These are phyloP conservation scores for Vigna unguiculata DNA, from an alignment of 306 rosid species.

Conservation along the genomic window DNA sequence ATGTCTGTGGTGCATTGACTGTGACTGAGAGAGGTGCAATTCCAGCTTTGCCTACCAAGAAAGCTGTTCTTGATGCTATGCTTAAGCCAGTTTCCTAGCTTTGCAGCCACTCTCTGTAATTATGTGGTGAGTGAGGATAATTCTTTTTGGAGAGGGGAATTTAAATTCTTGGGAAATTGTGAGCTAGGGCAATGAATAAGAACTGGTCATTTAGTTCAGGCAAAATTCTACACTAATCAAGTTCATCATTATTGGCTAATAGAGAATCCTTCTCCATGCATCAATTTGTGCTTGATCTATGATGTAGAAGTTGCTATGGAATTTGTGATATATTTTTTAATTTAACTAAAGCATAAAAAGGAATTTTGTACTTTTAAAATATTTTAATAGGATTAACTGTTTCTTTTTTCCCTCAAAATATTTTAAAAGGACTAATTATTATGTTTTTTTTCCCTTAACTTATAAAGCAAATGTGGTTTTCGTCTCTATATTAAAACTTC, in stretches of 20 bases:
- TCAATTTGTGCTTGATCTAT: neutral
- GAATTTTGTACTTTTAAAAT: too few relatives aligned
- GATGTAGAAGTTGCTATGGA: too few relatives aligned
- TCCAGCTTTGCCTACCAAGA: constrained; percentile 90
- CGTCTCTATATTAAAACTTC: too few relatives aligned
- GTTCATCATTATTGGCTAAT: constrained; percentile 17
- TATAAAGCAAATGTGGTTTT: too few relatives aligned
- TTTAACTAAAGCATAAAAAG: too few relatives aligned
- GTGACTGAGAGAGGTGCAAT: constrained; percentile 97
- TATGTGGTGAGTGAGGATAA: constrained; percentile 20
- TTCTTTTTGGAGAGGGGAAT: neutral
- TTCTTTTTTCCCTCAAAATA: too few relatives aligned
- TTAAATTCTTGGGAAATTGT: constrained; percentile 35
- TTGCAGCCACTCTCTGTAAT: constrained; percentile 14
- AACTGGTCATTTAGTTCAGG: constrained; percentile 28
- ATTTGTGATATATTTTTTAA: too few relatives aligned
- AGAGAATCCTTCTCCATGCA: constrained; percentile 12
- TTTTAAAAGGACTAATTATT: too few relatives aligned
- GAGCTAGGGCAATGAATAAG: constrained; percentile 39
- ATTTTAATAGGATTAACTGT: too few relatives aligned
- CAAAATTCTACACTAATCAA: constrained; percentile 15
- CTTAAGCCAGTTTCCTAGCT: constrained; percentile 60
- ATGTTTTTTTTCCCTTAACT: too few relatives aligned
- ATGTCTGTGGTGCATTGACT: constrained; percentile 93
- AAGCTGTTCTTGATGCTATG: constrained; percentile 70